Percentiles rank a stretch among this genome's conserved stretches.
Evolutionary conservation across 2,329 filamentous ascomycete species (phyloP).

Genomic region (Rhexocercosporidium sp.): DNA sequence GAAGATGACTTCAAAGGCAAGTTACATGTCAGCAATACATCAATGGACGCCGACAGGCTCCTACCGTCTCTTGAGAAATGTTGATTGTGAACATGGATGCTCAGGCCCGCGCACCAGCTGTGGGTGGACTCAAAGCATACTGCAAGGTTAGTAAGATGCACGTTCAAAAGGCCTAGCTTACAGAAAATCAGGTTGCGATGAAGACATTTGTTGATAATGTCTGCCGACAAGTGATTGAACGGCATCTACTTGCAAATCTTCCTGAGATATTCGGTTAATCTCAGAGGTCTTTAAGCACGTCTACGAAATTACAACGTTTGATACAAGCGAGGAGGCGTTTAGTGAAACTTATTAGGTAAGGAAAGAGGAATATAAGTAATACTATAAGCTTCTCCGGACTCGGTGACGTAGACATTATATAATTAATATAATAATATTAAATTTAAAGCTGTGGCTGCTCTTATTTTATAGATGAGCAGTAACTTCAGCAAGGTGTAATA

Average conservation of each 20-base stretch:
- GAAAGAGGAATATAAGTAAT: neutral
- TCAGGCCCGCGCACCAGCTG: conserved; percentile 36
- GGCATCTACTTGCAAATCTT: conserved; percentile 22
- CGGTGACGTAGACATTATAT: neutral
- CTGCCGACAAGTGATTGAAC: conserved; percentile 38
- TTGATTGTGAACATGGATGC: conserved; percentile 35
- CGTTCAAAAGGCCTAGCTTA: neutral
- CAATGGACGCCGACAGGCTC: conserved; percentile 16
- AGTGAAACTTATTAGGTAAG: neutral
- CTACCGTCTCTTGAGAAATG: conserved; percentile 21
- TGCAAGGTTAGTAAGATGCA: conserved; percentile 31
- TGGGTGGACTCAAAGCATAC: conserved; percentile 32
- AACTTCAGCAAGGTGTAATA: no score
- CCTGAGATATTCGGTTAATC: neutral
- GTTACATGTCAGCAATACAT: conserved; percentile 25
- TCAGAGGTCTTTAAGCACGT: neutral
- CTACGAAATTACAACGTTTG: neutral
- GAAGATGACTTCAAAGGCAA: conserved; percentile 24
- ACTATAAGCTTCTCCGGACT: neutral
- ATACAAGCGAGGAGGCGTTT: neutral
- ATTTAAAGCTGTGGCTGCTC: no score
- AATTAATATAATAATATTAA: no score
- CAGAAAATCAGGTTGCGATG: conserved; percentile 32
- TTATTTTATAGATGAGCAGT: no score
- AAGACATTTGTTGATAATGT: conserved; percentile 41